Evolutionary conservation across 441 rosid genomes (phyloP).

Genomic region (Arabidopsis lyrata): DNA sequence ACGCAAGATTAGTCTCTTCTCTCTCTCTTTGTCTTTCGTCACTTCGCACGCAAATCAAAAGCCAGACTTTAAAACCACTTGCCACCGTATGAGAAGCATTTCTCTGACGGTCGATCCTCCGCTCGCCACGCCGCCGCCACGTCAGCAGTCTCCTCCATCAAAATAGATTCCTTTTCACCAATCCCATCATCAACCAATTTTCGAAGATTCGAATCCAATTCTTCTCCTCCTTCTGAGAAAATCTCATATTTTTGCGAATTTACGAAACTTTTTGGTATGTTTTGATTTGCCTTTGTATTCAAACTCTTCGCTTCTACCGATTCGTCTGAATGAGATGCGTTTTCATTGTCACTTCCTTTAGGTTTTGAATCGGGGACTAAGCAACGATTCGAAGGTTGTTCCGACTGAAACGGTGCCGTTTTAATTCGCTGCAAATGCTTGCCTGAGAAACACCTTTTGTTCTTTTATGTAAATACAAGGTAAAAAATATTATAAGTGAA

Average conservation of each 20-base stretch:
- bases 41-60: constrained; percentile 22
- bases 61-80: constrained; percentile 13
- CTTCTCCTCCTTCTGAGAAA: not conserved
- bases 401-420: not conserved
- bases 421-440: not conserved
- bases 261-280: not conserved
- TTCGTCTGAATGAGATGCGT: constrained; percentile 10
- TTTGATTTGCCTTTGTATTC: not conserved
- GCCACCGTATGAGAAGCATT: constrained; percentile 30
- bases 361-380: too few species aligned
- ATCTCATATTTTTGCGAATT: constrained; percentile 20
- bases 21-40: constrained; percentile 10
- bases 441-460: not conserved
- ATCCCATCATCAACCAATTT: constrained; percentile 9
- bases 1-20: not conserved
- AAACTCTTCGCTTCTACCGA: not conserved
- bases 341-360: not conserved
- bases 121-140: constrained; percentile 33
- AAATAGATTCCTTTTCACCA: constrained; percentile 28
- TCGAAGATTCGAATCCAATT: constrained; percentile 33
- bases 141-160: constrained; percentile 15
- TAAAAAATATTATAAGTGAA: not conserved
- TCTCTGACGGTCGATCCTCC: constrained; percentile 34
- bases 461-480: constrained; percentile 31
- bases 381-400: not conserved